Evolutionary conservation across 257 asterid genomes (phyloP).

Genomic region (Plectranthus barbatus): DNA sequence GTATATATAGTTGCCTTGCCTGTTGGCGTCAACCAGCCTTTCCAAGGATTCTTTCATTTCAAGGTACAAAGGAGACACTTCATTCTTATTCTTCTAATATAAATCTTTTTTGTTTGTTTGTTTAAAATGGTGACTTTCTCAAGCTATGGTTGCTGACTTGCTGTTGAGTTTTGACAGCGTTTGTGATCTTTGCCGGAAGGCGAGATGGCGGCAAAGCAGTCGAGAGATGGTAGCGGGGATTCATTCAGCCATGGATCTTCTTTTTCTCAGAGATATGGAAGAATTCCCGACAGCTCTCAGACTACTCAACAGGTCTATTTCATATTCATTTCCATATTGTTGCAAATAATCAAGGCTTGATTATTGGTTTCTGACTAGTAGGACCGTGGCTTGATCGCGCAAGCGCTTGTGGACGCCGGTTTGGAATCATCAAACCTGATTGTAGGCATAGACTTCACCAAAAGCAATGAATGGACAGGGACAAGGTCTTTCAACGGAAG

Average conservation of each 20-base stretch:
- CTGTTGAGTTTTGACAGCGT: not conserved
- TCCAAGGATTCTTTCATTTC: not conserved
- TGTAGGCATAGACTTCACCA: slow-evolving; percentile 88
- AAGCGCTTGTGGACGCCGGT: slow-evolving; percentile 68
- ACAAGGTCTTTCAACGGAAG: slow-evolving; percentile 42
- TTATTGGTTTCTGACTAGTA: not conserved
- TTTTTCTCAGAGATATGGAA: slow-evolving; percentile 26
- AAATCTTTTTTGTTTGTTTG: too few relatives aligned
- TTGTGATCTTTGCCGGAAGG: not conserved
- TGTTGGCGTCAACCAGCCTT: not conserved
- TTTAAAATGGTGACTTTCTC: too few relatives aligned
- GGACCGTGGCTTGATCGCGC: not conserved
- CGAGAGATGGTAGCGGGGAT: not conserved
- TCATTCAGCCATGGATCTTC: slow-evolving; percentile 6
- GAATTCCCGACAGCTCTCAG: slow-evolving; percentile 49
- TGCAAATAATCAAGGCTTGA: too few relatives aligned
- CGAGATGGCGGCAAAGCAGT: slow-evolving; percentile 32
- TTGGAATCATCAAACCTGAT: slow-evolving; percentile 91
- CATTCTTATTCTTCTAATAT: not conserved
- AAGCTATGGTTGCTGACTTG: too few relatives aligned
- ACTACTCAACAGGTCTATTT: slow-evolving; percentile 61
- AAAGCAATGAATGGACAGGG: slow-evolving; percentile 93
- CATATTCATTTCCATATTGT: not conserved
- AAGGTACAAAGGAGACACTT: not conserved
- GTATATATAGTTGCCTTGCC: not conserved